Percentiles rank a stretch among this genome's conserved stretches.
Evolutionary conservation across 2,329 filamentous ascomycete species (phyloP).

Genomic region (Sporothrix mexicana): DNA sequence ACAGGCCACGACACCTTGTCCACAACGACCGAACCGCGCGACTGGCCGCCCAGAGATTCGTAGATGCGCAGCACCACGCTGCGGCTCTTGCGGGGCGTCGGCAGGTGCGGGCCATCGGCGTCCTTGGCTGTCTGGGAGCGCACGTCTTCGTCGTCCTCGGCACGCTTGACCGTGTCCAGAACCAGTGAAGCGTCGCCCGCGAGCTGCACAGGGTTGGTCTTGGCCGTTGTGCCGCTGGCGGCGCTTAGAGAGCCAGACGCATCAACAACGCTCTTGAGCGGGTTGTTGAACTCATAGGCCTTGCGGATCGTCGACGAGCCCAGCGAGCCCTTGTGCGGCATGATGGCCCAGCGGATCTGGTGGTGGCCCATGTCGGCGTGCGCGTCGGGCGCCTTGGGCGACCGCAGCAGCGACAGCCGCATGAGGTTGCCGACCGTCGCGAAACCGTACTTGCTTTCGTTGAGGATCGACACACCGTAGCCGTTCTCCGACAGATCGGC

Average conservation of each 20-base stretch:
- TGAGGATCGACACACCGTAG: constrained; percentile 72
- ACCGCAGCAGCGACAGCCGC: constrained; percentile 67
- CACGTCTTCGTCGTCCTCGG: constrained; percentile 83
- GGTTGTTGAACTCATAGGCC: constrained; percentile 71
- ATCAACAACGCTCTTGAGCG: constrained; percentile 49
- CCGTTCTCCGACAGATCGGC: constrained; percentile 72
- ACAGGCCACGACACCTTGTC: constrained; percentile 73
- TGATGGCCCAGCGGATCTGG: constrained; percentile 68
- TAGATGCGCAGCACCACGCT: constrained; percentile 87
- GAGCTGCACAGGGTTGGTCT: constrained; percentile 65
- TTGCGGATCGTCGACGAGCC: constrained; percentile 64
- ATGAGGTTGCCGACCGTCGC: constrained; percentile 71
- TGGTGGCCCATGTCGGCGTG: constrained; percentile 73
- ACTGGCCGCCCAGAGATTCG: constrained; percentile 83
- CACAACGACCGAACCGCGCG: constrained; percentile 60
- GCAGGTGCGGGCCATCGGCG: constrained; percentile 40
- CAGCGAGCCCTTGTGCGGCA: constrained; percentile 65
- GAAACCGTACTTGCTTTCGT: constrained; percentile 74
- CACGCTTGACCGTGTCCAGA: constrained; percentile 89
- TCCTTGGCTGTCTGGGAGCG: constrained; percentile 56
- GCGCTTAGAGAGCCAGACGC: constrained; percentile 24
- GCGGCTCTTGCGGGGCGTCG: constrained; percentile 71
- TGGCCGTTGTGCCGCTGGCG: constrained; percentile 46
- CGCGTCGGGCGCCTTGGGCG: constrained; percentile 71
- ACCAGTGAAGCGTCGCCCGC: constrained; percentile 71